Percentiles rank a stretch among this genome's conserved stretches.
Evolutionary conservation across 768 basidiomycete species (phyloP).

Genomic region (Cystofilobasidium capitatum): DNA sequence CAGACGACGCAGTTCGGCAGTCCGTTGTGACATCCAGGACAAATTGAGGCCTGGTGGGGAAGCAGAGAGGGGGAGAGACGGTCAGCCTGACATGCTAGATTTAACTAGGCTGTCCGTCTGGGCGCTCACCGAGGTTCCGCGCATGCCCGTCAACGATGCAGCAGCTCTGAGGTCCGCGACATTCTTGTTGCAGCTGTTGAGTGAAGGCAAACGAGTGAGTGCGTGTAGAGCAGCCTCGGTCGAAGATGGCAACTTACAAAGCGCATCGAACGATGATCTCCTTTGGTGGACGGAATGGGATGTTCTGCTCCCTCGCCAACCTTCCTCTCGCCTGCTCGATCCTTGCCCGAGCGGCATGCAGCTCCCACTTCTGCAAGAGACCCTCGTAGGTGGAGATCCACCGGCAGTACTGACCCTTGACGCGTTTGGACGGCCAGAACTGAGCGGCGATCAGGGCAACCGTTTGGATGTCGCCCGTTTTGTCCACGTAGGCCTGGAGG

Average conservation of each 20-base stretch:
- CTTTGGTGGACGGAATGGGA: not conserved
- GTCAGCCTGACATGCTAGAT: not conserved
- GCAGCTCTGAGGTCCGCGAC: not conserved
- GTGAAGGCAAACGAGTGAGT: not conserved
- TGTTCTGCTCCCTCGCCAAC: constrained; percentile 14
- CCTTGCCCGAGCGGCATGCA: constrained; percentile 1
- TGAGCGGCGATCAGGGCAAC: constrained; percentile 18
- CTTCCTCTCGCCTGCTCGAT: constrained; percentile 11
- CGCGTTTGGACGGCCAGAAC: not conserved
- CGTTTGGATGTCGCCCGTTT: constrained; percentile 23
- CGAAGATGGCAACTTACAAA: not conserved
- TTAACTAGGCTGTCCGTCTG: not conserved
- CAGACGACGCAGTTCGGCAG: constrained; percentile 11
- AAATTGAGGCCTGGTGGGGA: not conserved
- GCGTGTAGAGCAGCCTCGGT: not conserved
- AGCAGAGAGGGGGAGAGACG: not conserved
- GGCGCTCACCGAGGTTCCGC: not conserved
- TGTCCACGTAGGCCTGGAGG: constrained; percentile 14
- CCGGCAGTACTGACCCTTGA: not conserved
- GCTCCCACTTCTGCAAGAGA: constrained; percentile 5
- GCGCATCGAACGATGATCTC: constrained; percentile 21
- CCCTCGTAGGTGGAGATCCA: constrained; percentile 22
- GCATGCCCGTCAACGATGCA: not conserved
- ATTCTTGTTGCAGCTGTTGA: constrained; percentile 25
- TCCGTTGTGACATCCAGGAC: not conserved